phyloP scores from a whole-genome alignment of 2,329 filamentous ascomycete species.

The Fusarium falciforme region DNA sequence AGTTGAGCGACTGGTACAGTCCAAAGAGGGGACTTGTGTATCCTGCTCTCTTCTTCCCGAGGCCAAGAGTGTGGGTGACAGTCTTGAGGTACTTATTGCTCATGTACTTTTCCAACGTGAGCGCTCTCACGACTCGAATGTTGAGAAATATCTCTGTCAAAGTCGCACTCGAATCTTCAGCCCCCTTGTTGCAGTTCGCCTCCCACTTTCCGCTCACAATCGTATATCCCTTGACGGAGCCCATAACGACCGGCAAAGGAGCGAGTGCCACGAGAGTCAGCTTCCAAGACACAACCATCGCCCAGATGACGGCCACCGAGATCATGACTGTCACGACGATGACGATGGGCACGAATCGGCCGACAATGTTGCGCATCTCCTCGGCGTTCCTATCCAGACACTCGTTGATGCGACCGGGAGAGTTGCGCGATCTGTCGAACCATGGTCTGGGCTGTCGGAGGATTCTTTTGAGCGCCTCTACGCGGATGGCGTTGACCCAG shows the following conservation, averaged over 20 bases:
- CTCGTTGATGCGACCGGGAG: conserved; percentile 71
- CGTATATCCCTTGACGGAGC: conserved; percentile 73
- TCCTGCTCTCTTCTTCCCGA: conserved; percentile 74
- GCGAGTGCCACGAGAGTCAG: conserved; percentile 81
- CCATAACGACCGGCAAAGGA: conserved; percentile 74
- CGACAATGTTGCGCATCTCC: conserved; percentile 86
- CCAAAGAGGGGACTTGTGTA: conserved; percentile 81
- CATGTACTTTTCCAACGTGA: conserved; percentile 81
- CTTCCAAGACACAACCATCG: conserved; percentile 80
- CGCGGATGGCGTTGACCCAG: conserved; percentile 81
- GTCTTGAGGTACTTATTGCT: conserved; percentile 68
- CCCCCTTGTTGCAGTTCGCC: conserved; percentile 70
- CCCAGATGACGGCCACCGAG: conserved; percentile 77
- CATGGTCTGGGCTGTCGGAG: conserved; percentile 81
- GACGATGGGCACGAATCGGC: conserved; percentile 78
- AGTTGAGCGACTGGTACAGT: conserved; percentile 77
- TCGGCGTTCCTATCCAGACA: conserved; percentile 85
- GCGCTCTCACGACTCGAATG: conserved; percentile 80
- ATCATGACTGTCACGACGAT: conserved; percentile 77
- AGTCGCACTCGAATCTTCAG: conserved; percentile 65
- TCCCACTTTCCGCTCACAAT: conserved; percentile 79
- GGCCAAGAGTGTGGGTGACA: conserved; percentile 61
- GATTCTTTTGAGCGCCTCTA: conserved; percentile 74
- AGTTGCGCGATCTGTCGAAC: conserved; percentile 79
- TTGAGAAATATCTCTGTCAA: conserved; percentile 82